Evolutionary conservation across 371 early-diverging fungal genomes (phyloP).

Genomic region (Phascolomyces articulosus): DNA sequence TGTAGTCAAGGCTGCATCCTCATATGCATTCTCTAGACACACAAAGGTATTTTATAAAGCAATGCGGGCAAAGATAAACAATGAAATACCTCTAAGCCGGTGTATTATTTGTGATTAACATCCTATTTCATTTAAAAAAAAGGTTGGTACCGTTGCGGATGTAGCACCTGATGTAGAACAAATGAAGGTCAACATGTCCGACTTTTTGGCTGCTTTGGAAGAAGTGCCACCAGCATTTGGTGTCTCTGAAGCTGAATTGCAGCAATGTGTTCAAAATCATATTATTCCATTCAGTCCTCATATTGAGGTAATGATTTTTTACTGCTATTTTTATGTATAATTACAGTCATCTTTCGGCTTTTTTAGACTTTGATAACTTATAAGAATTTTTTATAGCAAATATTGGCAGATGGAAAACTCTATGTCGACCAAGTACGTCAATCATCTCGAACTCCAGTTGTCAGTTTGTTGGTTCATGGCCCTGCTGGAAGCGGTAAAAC

Average conservation of each 20-base stretch:
- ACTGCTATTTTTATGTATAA: too few species aligned
- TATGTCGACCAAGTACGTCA: constrained; percentile 88
- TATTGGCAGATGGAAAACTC: constrained; percentile 80
- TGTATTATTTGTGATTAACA: too few species aligned
- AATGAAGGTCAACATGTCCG: constrained; percentile 90
- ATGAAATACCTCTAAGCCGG: too few species aligned
- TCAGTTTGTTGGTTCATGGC: constrained; percentile 86
- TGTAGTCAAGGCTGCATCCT: constrained; percentile 98
- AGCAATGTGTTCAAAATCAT: constrained; percentile 83
- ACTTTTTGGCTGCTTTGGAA: constrained; percentile 94
- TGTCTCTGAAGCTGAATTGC: constrained; percentile 91
- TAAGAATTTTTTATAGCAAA: constrained; percentile 45
- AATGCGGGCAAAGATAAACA: not conserved
- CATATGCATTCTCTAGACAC: constrained; percentile 99
- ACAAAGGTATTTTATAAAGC: constrained; percentile 67
- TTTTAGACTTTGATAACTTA: not conserved
- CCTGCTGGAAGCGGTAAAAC: constrained; percentile 97
- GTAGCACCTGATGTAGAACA: constrained; percentile 83
- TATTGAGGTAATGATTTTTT: constrained; percentile 55
- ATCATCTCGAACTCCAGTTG: constrained; percentile 85
- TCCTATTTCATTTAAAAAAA: not conserved
- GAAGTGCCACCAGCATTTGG: constrained; percentile 99
- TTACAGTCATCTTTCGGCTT: too few species aligned
- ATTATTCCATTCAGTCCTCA: constrained; percentile 82
- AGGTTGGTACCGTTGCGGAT: constrained; percentile 77